A percentile compares a stretch with the other conserved stretches of the same genome.
These are phyloP conservation scores for Cercophora scortea DNA, from an alignment of 495 filamentous ascomycete genomes.

Conservation along the genomic window DNA sequence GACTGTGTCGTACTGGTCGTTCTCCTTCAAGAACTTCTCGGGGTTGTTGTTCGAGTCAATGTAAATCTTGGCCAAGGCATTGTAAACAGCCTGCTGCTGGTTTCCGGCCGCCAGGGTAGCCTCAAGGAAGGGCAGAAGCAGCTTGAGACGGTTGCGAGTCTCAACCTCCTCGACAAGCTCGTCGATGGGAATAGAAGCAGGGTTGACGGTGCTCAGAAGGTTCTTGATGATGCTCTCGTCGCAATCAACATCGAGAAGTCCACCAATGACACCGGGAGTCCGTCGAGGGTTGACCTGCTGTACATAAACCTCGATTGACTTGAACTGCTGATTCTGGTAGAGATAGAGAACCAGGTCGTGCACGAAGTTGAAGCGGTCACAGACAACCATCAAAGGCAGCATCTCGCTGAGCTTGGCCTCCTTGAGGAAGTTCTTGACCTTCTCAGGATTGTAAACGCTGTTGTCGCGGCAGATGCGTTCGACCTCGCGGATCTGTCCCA, in stretches of 20 bases:
- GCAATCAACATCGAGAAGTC: constrained; percentile 93
- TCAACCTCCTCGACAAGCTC: constrained; percentile 95
- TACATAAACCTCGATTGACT: constrained; percentile 99
- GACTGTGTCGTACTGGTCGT: constrained; percentile 91
- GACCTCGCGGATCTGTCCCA: constrained; percentile 87
- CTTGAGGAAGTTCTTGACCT: constrained; percentile 99
- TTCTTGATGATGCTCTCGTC: constrained; percentile 94
- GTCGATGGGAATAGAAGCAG: constrained; percentile 83
- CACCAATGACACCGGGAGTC: constrained; percentile 90
- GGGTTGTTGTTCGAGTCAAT: constrained; percentile 99
- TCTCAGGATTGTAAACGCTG: constrained; percentile 86
- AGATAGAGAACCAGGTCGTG: constrained; percentile 96
- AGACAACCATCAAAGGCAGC: constrained; percentile 95
- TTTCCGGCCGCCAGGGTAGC: constrained; percentile 83
- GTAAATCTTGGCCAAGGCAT: constrained; percentile 98
- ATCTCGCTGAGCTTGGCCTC: constrained; percentile 89
- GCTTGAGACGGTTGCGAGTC: constrained; percentile 87
- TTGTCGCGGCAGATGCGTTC: constrained; percentile 96
- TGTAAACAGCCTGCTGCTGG: constrained; percentile 96
- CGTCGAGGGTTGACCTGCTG: constrained; percentile 94
- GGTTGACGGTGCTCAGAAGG: constrained; percentile 79
- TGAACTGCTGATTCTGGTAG: constrained; percentile 99
- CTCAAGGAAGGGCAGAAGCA: constrained; percentile 94
- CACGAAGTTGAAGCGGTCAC: constrained; percentile 96
- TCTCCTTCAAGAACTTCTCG: constrained; percentile 97